phyloP scores from a whole-genome alignment of 176 grass and related monocot species.

The Bonia amplexicaulis region DNA sequence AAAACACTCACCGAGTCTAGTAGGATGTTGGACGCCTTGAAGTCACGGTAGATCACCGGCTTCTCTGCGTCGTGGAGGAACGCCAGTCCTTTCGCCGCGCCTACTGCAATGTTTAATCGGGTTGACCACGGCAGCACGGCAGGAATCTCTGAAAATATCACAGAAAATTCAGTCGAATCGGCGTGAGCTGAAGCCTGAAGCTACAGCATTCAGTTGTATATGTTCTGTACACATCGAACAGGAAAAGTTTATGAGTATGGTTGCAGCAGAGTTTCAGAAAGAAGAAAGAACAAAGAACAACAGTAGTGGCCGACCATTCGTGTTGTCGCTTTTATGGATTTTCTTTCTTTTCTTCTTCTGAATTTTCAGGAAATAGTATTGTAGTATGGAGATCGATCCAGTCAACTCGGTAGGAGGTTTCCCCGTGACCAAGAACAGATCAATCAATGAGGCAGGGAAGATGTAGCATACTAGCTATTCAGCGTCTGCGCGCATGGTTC shows the following conservation, averaged over 20 bases:
- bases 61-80: conserved; percentile 88
- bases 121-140: conserved; percentile 56
- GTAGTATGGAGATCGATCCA: not conserved
- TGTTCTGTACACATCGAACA: not conserved
- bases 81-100: conserved; percentile 69
- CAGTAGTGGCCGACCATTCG: not conserved
- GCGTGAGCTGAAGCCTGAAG: not conserved
- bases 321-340: not conserved
- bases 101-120: conserved; percentile 67
- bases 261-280: not conserved
- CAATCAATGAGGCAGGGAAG: conserved; percentile 1
- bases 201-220: not conserved
- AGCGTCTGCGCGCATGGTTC: too few species aligned
- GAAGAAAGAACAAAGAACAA: not conserved
- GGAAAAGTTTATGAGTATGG: not conserved
- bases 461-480: not conserved
- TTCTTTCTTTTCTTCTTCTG: not conserved
- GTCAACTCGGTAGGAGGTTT: conserved; percentile 28
- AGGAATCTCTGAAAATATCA: conserved; percentile 41
- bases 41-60: conserved; percentile 87
- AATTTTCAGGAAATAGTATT: not conserved
- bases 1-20: conserved; percentile 59
- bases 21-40: conserved; percentile 87
- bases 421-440: not conserved
- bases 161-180: not conserved